These are phyloP conservation scores for Clavulina sp. DNA, from an alignment of 768 basidiomycete genomes.

Conservation along the genomic window DNA sequence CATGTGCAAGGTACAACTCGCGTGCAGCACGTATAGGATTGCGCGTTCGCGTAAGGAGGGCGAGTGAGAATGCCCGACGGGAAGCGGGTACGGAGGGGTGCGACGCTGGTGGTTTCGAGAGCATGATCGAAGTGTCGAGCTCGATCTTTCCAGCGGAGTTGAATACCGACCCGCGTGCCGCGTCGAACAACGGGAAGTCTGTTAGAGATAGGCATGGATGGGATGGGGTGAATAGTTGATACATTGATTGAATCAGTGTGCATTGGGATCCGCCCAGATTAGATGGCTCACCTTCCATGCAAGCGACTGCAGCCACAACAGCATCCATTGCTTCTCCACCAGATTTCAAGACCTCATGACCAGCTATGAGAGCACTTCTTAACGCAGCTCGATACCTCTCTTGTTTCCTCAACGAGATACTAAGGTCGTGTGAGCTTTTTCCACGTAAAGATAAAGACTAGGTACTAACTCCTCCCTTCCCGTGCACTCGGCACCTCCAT, in stretches of 20 bases:
- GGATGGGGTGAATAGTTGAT: background rate
- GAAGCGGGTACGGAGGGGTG: slow-evolving; percentile 39
- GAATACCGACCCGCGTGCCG: slow-evolving; percentile 69
- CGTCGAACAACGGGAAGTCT: slow-evolving; percentile 68
- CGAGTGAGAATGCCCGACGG: slow-evolving; percentile 44
- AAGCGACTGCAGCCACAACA: slow-evolving; percentile 50
- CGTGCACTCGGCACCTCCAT: no score
- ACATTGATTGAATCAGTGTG: background rate
- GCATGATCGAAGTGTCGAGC: slow-evolving; percentile 65
- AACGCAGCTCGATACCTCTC: slow-evolving; percentile 41
- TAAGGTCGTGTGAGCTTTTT: background rate
- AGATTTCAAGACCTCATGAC: slow-evolving; percentile 41
- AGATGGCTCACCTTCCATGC: slow-evolving; percentile 42
- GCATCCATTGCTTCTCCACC: slow-evolving; percentile 79
- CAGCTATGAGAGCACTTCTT: slow-evolving; percentile 36
- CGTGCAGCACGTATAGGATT: slow-evolving; percentile 62
- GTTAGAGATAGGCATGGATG: no score
- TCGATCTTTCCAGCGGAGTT: slow-evolving; percentile 73
- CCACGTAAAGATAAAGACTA: no score
- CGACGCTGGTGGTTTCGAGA: slow-evolving; percentile 55
- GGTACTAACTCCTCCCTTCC: no score
- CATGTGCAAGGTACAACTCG: slow-evolving; percentile 48
- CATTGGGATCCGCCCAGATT: no score
- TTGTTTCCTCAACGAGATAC: slow-evolving; percentile 42
- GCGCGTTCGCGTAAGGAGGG: slow-evolving; percentile 45